phyloP scores from a whole-genome alignment of 2,329 filamentous ascomycete species.

The Penicillium sp. region DNA sequence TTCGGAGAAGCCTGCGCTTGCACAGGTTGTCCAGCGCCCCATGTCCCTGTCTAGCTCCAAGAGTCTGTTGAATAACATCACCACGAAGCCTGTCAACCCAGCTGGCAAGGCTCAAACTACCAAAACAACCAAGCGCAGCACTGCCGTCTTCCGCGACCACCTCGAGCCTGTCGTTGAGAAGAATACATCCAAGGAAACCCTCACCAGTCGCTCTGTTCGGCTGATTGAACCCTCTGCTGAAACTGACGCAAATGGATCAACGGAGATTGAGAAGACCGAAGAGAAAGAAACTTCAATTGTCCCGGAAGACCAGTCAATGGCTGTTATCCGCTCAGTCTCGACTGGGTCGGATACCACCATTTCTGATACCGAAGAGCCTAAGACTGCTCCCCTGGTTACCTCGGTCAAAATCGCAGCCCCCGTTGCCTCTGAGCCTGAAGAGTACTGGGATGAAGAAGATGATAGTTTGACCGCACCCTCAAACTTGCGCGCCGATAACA shows the following conservation, averaged over 20 bases:
- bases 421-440: conserved; percentile 48
- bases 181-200: conserved; percentile 33
- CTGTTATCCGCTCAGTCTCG: not conserved
- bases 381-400: not conserved
- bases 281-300: not conserved
- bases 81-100: conserved; percentile 33
- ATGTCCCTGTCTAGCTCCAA: conserved; percentile 43
- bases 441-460: conserved; percentile 75
- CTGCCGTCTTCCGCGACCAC: conserved; percentile 56
- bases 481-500: conserved; percentile 68
- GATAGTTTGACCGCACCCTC: conserved; percentile 68
- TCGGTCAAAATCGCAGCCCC: conserved; percentile 1
- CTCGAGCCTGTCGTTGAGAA: conserved; percentile 37
- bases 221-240: conserved; percentile 1
- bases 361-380: conserved; percentile 15
- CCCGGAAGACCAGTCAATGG: not conserved
- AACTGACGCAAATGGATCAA: not conserved
- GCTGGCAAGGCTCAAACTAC: conserved; percentile 32
- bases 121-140: conserved; percentile 51
- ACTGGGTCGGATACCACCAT: conserved; percentile 20
- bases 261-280: conserved; percentile 10
- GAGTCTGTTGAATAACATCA: conserved; percentile 36
- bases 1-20: conserved; percentile 21
- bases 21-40: conserved; percentile 64
- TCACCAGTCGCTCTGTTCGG: not conserved